Percentiles rank a stretch among this genome's conserved stretches.
Evolutionary conservation across 805 yeast species (phyloP).

Genomic region (Lipomyces yamadae): DNA sequence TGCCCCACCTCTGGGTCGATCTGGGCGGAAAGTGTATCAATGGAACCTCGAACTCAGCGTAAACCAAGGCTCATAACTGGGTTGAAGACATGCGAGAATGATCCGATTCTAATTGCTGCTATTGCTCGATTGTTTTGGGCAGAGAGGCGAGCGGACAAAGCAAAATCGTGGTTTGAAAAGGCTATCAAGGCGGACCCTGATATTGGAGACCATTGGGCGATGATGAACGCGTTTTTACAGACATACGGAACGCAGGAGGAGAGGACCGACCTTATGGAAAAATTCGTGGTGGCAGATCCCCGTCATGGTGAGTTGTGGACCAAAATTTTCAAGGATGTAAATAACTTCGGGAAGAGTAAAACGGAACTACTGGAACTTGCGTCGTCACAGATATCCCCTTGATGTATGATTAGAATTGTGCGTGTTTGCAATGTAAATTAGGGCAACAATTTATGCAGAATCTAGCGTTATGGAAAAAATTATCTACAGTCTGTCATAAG

Average conservation of each 20-base stretch:
- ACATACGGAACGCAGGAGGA: conserved; percentile 48
- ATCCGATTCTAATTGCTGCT: conserved; percentile 60
- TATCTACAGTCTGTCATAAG: neutral
- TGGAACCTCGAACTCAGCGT: conserved; percentile 53
- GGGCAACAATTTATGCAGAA: neutral
- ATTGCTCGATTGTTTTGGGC: conserved; percentile 73
- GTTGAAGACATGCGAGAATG: conserved; percentile 64
- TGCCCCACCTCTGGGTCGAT: conserved; percentile 63
- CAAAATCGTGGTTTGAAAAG: conserved; percentile 74
- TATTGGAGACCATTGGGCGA: conserved; percentile 81
- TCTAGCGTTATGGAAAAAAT: neutral
- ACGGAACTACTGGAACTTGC: conserved; percentile 49
- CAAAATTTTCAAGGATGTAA: conserved; percentile 53
- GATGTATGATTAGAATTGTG: neutral
- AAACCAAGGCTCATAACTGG: conserved; percentile 72
- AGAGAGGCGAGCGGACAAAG: conserved; percentile 65
- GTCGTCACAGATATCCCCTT: conserved; percentile 8
- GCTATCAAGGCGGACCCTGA: conserved; percentile 60
- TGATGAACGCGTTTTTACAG: conserved; percentile 56
- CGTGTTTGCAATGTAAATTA: neutral
- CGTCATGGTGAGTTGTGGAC: conserved; percentile 69
- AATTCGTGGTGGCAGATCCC: conserved; percentile 57
- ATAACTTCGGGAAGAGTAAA: conserved; percentile 51
- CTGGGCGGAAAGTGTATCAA: conserved; percentile 66
- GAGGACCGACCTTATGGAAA: conserved; percentile 45